Percentiles rank a stretch among this genome's conserved stretches.
These are phyloP conservation scores for Penicillium occitanis DNA, from an alignment of 2,329 filamentous ascomycete species.

Conservation along the genomic window DNA sequence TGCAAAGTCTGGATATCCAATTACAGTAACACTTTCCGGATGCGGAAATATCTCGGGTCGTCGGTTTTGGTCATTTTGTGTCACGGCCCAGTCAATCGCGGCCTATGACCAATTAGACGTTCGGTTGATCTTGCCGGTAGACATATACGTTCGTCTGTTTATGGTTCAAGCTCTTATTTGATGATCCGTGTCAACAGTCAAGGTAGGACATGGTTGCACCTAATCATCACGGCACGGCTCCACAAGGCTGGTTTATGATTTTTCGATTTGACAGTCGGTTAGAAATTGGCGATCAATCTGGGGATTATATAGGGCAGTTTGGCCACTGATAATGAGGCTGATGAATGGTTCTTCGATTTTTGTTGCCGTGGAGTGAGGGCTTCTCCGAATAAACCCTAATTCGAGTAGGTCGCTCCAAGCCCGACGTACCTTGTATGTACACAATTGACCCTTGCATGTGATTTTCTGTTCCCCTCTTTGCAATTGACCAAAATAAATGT, in stretches of 20 bases:
- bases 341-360: no score
- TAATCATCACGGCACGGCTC: not conserved
- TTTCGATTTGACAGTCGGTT: not conserved
- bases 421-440: not conserved
- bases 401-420: not conserved
- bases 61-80: not conserved
- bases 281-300: not conserved
- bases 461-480: not conserved
- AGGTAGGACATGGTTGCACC: not conserved
- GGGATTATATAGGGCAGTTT: no score
- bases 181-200: not conserved
- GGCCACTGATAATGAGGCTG: not conserved
- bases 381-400: not conserved
- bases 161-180: not conserved
- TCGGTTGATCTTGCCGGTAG: not conserved
- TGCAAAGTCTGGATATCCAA: not conserved
- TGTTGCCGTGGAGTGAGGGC: not conserved
- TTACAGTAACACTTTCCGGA: constrained; percentile 5
- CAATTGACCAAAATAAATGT: not conserved
- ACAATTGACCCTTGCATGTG: not conserved
- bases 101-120: not conserved
- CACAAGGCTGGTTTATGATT: not conserved
- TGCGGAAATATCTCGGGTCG: constrained; percentile 2
- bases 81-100: no score
- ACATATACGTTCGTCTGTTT: not conserved